These are phyloP conservation scores for Kwoniella mangroviensis DNA, from an alignment of 768 basidiomycete genomes.

Conservation along the genomic window DNA sequence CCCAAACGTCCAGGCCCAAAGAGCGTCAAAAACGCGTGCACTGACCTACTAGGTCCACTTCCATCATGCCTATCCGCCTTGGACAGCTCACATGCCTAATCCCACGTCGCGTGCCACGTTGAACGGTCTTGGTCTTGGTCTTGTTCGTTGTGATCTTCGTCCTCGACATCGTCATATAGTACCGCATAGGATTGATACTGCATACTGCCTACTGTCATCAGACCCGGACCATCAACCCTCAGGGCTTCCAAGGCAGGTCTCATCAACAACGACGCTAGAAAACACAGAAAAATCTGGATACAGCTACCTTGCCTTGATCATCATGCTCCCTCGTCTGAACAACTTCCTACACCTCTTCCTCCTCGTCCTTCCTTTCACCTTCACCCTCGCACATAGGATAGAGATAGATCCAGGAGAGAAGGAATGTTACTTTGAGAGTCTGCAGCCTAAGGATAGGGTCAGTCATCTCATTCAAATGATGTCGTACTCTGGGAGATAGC, in stretches of 20 bases:
- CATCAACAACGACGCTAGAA: too few relatives aligned
- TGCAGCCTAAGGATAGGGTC: conserved; percentile 57
- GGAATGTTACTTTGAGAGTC: conserved; percentile 56
- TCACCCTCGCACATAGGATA: conserved; percentile 50
- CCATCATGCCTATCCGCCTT: conserved; percentile 1
- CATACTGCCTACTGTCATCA: too few relatives aligned
- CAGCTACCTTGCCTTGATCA: neutral
- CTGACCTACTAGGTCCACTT: conserved; percentile 16
- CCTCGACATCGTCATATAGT: too few relatives aligned
- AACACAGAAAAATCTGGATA: too few relatives aligned
- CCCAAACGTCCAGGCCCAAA: neutral
- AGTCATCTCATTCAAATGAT: conserved; percentile 11
- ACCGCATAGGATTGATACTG: too few relatives aligned
- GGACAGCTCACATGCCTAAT: conserved; percentile 7
- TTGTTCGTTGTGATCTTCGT: neutral
- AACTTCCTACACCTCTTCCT: conserved; percentile 16
- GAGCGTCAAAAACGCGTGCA: conserved; percentile 8
- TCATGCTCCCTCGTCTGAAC: conserved; percentile 13
- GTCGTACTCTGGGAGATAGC: too few relatives aligned
- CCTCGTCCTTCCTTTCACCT: conserved; percentile 21
- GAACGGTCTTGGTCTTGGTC: neutral
- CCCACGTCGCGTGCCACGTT: conserved; percentile 27
- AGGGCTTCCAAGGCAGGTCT: too few relatives aligned
- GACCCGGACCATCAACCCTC: too few relatives aligned
- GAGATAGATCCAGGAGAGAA: conserved; percentile 56